Evolutionary conservation across 176 grass and related monocot species (phyloP).

Genomic region (Aegilops umbellulata): DNA sequence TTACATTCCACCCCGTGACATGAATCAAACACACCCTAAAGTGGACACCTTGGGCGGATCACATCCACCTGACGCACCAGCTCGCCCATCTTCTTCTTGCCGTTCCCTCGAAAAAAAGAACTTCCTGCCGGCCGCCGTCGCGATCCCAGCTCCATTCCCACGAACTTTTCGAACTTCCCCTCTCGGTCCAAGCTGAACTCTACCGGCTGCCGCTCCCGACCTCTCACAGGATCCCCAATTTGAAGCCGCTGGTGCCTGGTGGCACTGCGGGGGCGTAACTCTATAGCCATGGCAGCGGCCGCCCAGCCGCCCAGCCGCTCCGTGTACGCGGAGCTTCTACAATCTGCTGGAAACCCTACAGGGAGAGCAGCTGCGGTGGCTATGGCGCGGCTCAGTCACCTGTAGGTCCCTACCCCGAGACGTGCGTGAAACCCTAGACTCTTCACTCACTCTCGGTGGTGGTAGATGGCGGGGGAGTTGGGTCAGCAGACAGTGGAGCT

Average conservation of each 20-base stretch:
- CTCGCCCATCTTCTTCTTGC: neutral
- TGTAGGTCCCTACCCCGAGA: neutral
- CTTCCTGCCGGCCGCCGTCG: conserved; percentile 17
- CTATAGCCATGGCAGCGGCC: neutral
- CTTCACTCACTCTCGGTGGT: neutral
- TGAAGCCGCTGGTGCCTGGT: neutral
- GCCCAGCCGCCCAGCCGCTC: neutral
- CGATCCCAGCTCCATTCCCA: neutral
- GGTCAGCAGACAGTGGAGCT: conserved; percentile 91
- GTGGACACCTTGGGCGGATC: too few species aligned
- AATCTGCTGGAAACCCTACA: neutral
- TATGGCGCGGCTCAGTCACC: conserved; percentile 3
- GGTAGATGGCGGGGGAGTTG: conserved; percentile 62
- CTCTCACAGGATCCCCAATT: neutral
- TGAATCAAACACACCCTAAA: too few species aligned
- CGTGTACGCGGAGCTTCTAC: neutral
- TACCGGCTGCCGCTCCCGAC: neutral
- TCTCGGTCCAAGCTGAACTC: neutral
- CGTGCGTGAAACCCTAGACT: neutral
- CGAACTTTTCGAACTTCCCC: neutral
- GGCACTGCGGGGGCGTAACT: neutral
- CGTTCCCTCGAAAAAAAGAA: neutral
- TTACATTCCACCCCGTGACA: too few species aligned
- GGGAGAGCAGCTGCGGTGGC: conserved; percentile 1
- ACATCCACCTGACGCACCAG: too few species aligned